phyloP scores from a whole-genome alignment of 1,284 basidiomycete species.

The Cystobasidiaceae sp. region DNA sequence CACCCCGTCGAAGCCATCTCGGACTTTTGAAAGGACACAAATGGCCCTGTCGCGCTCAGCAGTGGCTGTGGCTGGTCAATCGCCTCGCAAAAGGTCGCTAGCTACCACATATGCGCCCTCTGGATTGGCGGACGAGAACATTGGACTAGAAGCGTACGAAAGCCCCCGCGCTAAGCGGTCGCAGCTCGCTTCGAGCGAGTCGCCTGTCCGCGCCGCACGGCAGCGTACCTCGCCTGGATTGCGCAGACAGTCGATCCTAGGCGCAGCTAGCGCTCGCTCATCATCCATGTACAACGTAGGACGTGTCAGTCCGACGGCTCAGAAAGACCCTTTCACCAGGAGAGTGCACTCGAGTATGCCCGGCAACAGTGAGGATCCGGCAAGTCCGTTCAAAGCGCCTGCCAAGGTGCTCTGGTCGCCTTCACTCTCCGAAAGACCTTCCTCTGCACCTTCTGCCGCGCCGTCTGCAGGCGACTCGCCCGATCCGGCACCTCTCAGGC shows the following conservation, averaged over 20 bases:
- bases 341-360: no score
- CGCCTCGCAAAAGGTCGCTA: conserved; percentile 16
- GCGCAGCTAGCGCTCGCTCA: no score
- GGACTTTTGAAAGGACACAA: conserved; percentile 25
- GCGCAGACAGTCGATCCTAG: not conserved
- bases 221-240: not conserved
- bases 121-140: not conserved
- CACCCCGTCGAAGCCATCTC: conserved; percentile 24
- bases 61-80: conserved; percentile 2
- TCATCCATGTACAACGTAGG: no score
- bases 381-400: no score
- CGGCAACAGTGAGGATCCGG: no score
- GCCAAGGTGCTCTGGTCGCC: no score
- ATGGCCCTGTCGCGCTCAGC: conserved; percentile 11
- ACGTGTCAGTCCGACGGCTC: no score
- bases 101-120: not conserved
- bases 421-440: no score
- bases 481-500: no score
- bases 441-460: no score
- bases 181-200: not conserved
- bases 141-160: not conserved
- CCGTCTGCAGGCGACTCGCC: no score
- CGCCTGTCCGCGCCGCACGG: not conserved
- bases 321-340: no score
- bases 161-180: not conserved